A percentile compares a stretch with the other conserved stretches of the same genome.
Conservation (phyloP, 2,329 filamentous ascomycete species). For the Hypoxylon sp. region DNA sequence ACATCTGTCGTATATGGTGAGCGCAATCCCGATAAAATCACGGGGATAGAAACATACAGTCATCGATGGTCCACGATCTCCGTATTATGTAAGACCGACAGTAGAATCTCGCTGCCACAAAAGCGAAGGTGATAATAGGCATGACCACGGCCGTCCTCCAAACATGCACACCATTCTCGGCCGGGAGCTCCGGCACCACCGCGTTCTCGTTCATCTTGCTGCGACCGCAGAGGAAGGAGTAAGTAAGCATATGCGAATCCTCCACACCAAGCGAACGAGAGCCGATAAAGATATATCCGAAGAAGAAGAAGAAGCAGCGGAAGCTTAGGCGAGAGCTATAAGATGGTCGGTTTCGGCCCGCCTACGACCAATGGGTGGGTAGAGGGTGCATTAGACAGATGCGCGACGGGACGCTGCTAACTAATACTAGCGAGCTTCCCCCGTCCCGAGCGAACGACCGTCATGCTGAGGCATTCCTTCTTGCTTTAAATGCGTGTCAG, state of each 20-base stretch:
- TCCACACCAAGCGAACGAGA: not conserved
- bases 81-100: constrained; percentile 46
- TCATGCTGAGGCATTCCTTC: constrained; percentile 26
- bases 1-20: constrained; percentile 46
- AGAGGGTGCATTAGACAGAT: constrained; percentile 26
- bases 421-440: constrained; percentile 12
- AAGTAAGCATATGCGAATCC: constrained; percentile 10
- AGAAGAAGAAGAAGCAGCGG: not conserved
- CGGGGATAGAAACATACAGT: constrained; percentile 47
- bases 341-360: not conserved
- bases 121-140: constrained; percentile 51
- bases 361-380: constrained; percentile 19
- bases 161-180: constrained; percentile 52
- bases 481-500: constrained; percentile 39
- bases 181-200: constrained; percentile 45
- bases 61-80: constrained; percentile 46
- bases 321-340: constrained; percentile 17
- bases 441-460: constrained; percentile 12
- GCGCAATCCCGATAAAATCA: constrained; percentile 13
- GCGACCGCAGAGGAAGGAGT: not conserved
- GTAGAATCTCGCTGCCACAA: constrained; percentile 51
- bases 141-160: constrained; percentile 50
- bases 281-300: constrained; percentile 1
- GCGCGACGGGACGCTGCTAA: constrained; percentile 8
- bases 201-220: constrained; percentile 37